Percentiles rank a stretch among this genome's conserved stretches.
Evolutionary conservation across 371 early-diverging fungal species (phyloP).

Genomic region (Saksenaea vasiformis): DNA sequence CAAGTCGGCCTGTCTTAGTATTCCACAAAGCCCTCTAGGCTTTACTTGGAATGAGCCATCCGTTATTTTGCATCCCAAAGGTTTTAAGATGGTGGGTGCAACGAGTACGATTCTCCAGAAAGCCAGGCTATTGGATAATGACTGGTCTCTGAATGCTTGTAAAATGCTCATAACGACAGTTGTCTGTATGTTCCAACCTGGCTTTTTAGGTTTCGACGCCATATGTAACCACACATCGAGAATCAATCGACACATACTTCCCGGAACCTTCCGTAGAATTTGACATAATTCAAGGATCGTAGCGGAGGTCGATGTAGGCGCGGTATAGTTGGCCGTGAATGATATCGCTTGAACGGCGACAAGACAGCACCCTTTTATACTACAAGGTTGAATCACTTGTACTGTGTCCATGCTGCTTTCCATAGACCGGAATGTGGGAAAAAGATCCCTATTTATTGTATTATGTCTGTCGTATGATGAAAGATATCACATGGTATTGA

Average conservation of each 20-base stretch:
- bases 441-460: constrained; percentile 1
- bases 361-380: constrained; percentile 17
- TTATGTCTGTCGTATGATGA: constrained; percentile 19
- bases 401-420: background rate
- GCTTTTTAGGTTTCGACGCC: constrained; percentile 29
- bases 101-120: constrained; percentile 37
- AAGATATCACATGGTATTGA: constrained; percentile 9
- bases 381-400: constrained; percentile 12
- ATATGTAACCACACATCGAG: constrained; percentile 32
- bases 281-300: constrained; percentile 25
- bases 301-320: background rate
- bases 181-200: constrained; percentile 41
- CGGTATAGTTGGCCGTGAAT: background rate
- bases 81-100: constrained; percentile 26
- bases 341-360: background rate
- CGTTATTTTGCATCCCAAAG: constrained; percentile 26
- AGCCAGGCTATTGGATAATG: constrained; percentile 28
- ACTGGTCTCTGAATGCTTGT: constrained; percentile 37
- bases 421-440: background rate
- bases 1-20: constrained; percentile 24
- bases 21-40: constrained; percentile 24
- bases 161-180: constrained; percentile 36
- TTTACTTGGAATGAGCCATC: constrained; percentile 24
- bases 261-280: constrained; percentile 22
- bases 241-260: constrained; percentile 15